phyloP scores from a whole-genome alignment of 2,329 filamentous ascomycete species.

The Diplodia intermedia region DNA sequence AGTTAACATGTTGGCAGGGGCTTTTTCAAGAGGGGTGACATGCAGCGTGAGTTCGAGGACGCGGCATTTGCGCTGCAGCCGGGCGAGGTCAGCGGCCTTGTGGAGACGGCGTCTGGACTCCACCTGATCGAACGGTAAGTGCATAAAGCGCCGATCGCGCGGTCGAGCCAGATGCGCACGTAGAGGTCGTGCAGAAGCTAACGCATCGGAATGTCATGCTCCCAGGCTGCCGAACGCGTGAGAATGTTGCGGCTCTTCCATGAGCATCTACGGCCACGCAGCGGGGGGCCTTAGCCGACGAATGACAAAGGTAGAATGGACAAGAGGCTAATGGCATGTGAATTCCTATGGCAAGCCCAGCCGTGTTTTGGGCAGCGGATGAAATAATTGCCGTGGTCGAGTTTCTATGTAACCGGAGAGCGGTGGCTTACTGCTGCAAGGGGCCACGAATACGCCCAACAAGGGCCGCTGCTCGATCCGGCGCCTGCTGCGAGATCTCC shows the following conservation, averaged over 20 bases:
- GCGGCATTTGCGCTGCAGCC: constrained; percentile 89
- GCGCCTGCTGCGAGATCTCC: constrained; percentile 19
- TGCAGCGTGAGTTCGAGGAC: constrained; percentile 99
- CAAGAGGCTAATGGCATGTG: constrained; percentile 31
- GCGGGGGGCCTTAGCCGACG: constrained; percentile 9
- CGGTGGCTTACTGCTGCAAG: constrained; percentile 27
- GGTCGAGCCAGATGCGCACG: constrained; percentile 9
- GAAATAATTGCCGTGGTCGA: constrained; percentile 28
- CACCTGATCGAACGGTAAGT: constrained; percentile 92
- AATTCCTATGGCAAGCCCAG: constrained; percentile 13
- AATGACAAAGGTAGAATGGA: constrained; percentile 28
- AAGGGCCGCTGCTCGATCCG: constrained; percentile 8
- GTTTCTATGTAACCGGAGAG: constrained; percentile 11
- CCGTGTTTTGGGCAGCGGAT: constrained; percentile 19
- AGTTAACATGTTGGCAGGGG: constrained; percentile 59
- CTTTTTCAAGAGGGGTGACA: constrained; percentile 91
- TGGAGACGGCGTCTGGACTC: constrained; percentile 91
- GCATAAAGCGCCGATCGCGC: background rate
- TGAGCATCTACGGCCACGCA: constrained; percentile 15
- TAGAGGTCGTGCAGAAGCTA: constrained; percentile 25
- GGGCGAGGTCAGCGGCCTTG: constrained; percentile 83
- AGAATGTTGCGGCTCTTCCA: constrained; percentile 21
- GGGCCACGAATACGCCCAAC: constrained; percentile 13
- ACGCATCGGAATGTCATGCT: constrained; percentile 13
- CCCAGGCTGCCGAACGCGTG: constrained; percentile 28